Evolutionary conservation across 768 basidiomycete genomes (phyloP), one percentile per base, ranked within the genome.

Genomic region (Cubamyces lactineus): DNA sequence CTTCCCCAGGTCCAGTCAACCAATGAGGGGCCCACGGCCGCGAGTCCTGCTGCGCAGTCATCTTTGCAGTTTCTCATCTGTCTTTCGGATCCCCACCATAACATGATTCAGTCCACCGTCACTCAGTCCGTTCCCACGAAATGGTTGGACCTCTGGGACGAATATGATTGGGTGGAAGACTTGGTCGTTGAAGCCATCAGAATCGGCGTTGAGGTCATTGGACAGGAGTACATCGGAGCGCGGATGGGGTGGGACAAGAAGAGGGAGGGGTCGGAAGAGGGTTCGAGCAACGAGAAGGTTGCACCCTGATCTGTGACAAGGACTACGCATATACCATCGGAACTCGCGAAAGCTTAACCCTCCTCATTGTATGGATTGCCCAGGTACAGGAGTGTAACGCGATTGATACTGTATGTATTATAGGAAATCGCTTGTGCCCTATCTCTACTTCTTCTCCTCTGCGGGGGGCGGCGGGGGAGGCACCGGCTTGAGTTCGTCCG

Each of bases 131-230:
- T 96, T 21, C 94, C 96, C 0, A 80, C 77, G n/a, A 78, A 82
- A 52, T 99, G 97, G 97, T 73, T 98, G 57, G 86, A 86, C 5
- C 78, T 94, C 46, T 96, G 94, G 88, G 96, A 97, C 70, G 82
- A 88, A 65, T 91, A 94, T 72, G 89, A 92, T 46, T 96, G 97
- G 97, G 95, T 98, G 13, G 97, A 99, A 75, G 96, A 99, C 70
- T 74, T 91, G 41, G 84, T 98, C 63, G 96, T 95, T 4, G 96
- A 98, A 69, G 84, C 86, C 0, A 76, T 99, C 60, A 79, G 92
- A 58, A 79, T 93, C 15, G 92, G 89, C 8, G 86, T 96, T 28
- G 96, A 98, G 76, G 85, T 95, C 17, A 78, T 98, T 62, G 94
- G 94, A 2, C 95, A 98, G 75, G 93, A 96, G 70, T 96, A 96